Evolutionary conservation across 352 stramenopile genomes (phyloP).

Genomic region (Phytopythium mirpurense): DNA sequence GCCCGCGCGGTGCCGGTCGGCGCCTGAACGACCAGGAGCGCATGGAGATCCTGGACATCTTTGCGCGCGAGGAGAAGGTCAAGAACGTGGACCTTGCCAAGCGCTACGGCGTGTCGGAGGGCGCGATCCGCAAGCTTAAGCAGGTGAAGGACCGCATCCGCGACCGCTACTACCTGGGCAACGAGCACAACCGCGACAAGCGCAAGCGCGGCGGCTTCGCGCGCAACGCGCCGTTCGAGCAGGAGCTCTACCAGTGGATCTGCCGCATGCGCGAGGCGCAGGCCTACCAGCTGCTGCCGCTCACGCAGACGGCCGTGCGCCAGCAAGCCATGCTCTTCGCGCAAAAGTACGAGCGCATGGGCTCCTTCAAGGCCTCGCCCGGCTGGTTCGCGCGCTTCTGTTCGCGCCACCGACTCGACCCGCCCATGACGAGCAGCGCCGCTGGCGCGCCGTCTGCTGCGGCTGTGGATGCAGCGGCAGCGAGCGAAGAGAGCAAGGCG

Average conservation of each 20-base stretch:
- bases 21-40: conserved; percentile 86
- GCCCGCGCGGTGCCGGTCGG: conserved; percentile 63
- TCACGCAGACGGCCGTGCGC: conserved; percentile 80
- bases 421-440: conserved; percentile 31
- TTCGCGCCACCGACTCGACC: conserved; percentile 75
- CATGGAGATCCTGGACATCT: conserved; percentile 86
- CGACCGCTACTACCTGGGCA: conserved; percentile 77
- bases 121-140: conserved; percentile 85
- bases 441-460: conserved; percentile 1
- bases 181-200: conserved; percentile 84
- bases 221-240: conserved; percentile 79
- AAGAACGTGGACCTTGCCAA: conserved; percentile 86
- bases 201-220: conserved; percentile 81
- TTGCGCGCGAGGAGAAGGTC: conserved; percentile 74
- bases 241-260: conserved; percentile 86
- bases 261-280: conserved; percentile 74
- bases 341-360: conserved; percentile 84
- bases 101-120: conserved; percentile 81
- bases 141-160: conserved; percentile 85
- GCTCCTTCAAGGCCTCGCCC: conserved; percentile 79
- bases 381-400: conserved; percentile 88
- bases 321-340: conserved; percentile 80
- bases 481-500: conserved; percentile 6
- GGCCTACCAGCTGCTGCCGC: conserved; percentile 77
- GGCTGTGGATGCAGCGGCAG: background rate